Base-by-base conservation (phyloP, 2,329 filamentous ascomycete species). In the Cladosporium sp. region DNA sequence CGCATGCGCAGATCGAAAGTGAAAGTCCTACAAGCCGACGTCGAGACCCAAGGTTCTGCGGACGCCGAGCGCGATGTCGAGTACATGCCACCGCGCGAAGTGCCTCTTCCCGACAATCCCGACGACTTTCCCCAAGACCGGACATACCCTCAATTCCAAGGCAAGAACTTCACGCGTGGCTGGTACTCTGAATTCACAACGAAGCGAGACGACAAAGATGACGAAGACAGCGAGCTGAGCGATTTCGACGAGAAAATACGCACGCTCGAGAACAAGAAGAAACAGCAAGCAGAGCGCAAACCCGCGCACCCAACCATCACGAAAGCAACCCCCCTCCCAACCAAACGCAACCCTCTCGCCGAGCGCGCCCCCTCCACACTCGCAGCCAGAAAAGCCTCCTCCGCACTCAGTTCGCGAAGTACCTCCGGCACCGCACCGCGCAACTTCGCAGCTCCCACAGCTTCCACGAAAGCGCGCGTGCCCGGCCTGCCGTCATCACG, bases 11-110 rank as follows among this genome's bases (percentile, higher is more conserved):
- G 75, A 65, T 65, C 75, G 58, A 71, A 75, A 66, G 74, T 83
- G 55, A 86, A 86, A 65, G 70, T 89, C 40, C 79, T 84, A 34
- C 82, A 84, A 50, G 74, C 77, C 4, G 80, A 84, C 45, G 47
- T 60, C 6, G 54, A 56, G 15, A 52, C 56, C 1, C 48, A 51
- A 7, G 72, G 77, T n/a, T n/a, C n/a, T 44, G 72, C 77, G 43
- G 72, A 76, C 39, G 75, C 80, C 47, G 82, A 88, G 39, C 83
- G 84, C 20, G 91, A 96, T 49, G 82, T 92, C 54, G 93, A 97
- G 74, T 96, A 95, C 67, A 90, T 89, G 66, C 89, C 92, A 5
- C 89, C 89, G 0, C 84, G 77, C 54, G 79, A 84, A 1, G 79
- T 78, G 57, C 73, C 68, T 11, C 56, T 65, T 17, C 60, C 54